Base-by-base conservation (phyloP, 805 yeast genomes). In the Hanseniaspora taiwanica region DNA sequence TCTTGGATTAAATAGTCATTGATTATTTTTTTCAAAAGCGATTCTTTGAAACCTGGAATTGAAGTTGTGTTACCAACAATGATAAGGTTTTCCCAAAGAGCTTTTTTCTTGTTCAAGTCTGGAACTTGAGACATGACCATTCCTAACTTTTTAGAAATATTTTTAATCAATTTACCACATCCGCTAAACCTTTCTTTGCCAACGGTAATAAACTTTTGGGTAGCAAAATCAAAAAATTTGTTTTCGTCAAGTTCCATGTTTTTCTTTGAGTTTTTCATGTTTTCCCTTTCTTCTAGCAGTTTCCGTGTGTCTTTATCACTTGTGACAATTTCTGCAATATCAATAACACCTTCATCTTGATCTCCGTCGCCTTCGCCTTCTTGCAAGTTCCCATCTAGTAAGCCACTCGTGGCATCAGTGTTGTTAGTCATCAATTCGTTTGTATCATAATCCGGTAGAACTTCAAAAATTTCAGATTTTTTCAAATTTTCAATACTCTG, bases 161-260 rank as follows among this genome's bases (percentile, higher is more conserved):
- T 53, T 4, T 60, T 64, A 25, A 89, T 68, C 40, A 89, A 66
- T 18, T 61, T 66, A 36, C 71, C 75, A 27, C 81, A 65, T 1
- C 96, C 97, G 55, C 73, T 78, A 59, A 89, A 89, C 50, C 97
- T 69, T 62, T 86, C 94, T 44, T 78, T 81, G 2, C 97, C 97
- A n/a, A 89, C 75, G 6, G 64, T 64, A n/a, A 81, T 55, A 17
- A 10, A 9, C 40, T 63, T 62, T 37, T 69, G 63, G 3, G 83
- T 81, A 4, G 59, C 52, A 8, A 69, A 58, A 58, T 82, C 94
- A 23, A 65, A 55, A 54, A 87, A 89, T 6, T 67, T 56, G 57
- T 86, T 87, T n/a, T 63, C 69, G 50, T 81, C 89, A 43, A 78
- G 57, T 52, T 84, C 89, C 29, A 72, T 65, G 60, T 89, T 87